Evolutionary conservation across 2,329 filamentous ascomycete species (phyloP).

Genomic region (Calycina marina): DNA sequence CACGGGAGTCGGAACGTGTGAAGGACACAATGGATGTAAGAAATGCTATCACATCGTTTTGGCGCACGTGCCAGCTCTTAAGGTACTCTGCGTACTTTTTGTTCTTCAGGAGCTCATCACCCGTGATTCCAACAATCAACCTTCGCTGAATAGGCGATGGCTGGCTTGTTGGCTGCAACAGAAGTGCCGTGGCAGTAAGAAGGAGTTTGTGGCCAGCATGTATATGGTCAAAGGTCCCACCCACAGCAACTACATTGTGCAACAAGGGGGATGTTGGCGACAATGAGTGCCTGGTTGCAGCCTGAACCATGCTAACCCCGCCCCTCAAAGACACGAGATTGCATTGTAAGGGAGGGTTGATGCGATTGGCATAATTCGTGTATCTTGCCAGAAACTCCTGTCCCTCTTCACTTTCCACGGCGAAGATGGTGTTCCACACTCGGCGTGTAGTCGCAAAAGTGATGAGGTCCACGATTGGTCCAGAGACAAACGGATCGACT

Average conservation of each 20-base stretch:
- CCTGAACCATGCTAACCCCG: constrained; percentile 32
- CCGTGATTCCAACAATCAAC: constrained; percentile 76
- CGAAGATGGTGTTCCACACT: constrained; percentile 51
- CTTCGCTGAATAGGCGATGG: constrained; percentile 30
- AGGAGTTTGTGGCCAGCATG: constrained; percentile 95
- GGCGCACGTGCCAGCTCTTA: constrained; percentile 66
- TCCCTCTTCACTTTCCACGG: constrained; percentile 49
- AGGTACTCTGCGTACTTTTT: constrained; percentile 78
- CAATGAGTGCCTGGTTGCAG: constrained; percentile 1
- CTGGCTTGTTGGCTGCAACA: constrained; percentile 37
- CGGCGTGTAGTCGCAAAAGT: constrained; percentile 38
- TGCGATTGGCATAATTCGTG: constrained; percentile 31
- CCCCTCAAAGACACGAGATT: constrained; percentile 38
- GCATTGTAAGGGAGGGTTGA: constrained; percentile 31
- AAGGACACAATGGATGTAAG: constrained; percentile 45
- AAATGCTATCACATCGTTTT: constrained; percentile 55
- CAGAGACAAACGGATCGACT: constrained; percentile 21
- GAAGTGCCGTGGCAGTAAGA: constrained; percentile 70
- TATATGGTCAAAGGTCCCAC: constrained; percentile 92
- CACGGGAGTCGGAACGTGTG: constrained; percentile 23
- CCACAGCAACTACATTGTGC: constrained; percentile 59
- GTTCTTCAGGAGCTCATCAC: constrained; percentile 70
- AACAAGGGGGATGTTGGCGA: constrained; percentile 8
- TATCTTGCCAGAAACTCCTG: constrained; percentile 40
- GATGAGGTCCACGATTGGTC: constrained; percentile 29